Evolutionary conservation across 2,329 filamentous ascomycete genomes (phyloP), one percentile per base, ranked within the genome.

Genomic region (Gaeumannomyces sp.): DNA sequence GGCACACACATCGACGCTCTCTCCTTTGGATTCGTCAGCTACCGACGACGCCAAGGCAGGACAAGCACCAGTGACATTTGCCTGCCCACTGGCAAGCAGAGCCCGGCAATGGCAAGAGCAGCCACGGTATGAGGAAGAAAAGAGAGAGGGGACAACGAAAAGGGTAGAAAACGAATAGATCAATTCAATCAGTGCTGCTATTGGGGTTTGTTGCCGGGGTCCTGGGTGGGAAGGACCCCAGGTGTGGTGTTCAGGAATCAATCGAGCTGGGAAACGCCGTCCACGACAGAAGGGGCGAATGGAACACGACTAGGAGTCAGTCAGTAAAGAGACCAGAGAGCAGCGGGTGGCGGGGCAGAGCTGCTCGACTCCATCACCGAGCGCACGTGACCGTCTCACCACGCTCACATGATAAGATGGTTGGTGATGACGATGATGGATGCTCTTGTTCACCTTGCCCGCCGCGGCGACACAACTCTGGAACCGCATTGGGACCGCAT

Each of bases 141-240:
- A 11, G 45, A 38, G 45, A n/a, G 19, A 19, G 45, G 6, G 45
- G 45, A n/a, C 11, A 50, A 14, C 7, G 7, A n/a, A 11, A 53
- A 53, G n/a, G 38, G 16, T n/a, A 53, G 19, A 7, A 53, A 14
- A 53, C 25, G 45, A 22, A 8, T 4, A n/a, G n/a, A 25, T 50
- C 45, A 50, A 50, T 53, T 53, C 45, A 53, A 53, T 53, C 19
- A 14, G 45, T 11, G 45, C 6, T 53, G 45, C 45, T 53, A 25
- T 25, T 25, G 45, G 45, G 1, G 22, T 25, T 53, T 19, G 22
- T n/a, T n/a, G 19, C 45, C 25, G 45, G 45, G 45, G 45, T 53
- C 45, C 45, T 53, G 45, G 45, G 45, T 53, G 45, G 61, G 61
- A 50, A 27, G 38, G 61, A 63, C 61, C 61, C 61, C 61, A 57